Percentiles rank a stretch among this genome's conserved stretches.
Evolutionary conservation across 768 basidiomycete species (phyloP).

Genomic region (Podaxis sp.): DNA sequence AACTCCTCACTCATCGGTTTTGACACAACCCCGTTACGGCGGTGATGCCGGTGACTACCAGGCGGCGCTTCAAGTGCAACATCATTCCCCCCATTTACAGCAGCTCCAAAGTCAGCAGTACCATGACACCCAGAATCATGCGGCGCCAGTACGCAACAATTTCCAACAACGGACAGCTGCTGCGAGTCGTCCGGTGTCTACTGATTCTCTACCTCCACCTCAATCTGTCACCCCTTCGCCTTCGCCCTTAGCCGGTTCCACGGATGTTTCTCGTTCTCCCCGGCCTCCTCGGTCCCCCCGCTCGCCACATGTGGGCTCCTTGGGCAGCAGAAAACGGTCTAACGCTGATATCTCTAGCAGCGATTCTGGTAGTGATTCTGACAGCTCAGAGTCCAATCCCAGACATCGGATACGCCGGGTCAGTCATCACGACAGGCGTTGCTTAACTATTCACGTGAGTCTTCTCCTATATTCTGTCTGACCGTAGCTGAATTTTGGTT

Average conservation of each 20-base stretch:
- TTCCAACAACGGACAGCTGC: not conserved
- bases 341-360: conserved; percentile 9
- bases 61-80: conserved; percentile 23
- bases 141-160: conserved; percentile 17
- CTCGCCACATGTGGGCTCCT: conserved; percentile 17
- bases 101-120: conserved; percentile 22
- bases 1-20: conserved; percentile 21
- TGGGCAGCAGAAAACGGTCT: conserved; percentile 6
- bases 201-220: conserved; percentile 19
- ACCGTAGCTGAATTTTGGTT: conserved; percentile 5
- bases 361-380: conserved; percentile 6
- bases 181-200: not conserved
- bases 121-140: conserved; percentile 15
- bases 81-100: conserved; percentile 26
- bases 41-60: conserved; percentile 14
- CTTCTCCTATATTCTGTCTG: not conserved
- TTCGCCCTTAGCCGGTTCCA: conserved; percentile 23
- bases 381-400: conserved; percentile 9
- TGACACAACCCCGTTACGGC: conserved; percentile 9
- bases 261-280: conserved; percentile 9
- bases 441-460: conserved; percentile 67
- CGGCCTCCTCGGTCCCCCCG: conserved; percentile 14
- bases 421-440: conserved; percentile 64
- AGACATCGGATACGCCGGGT: conserved; percentile 29
- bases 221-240: conserved; percentile 33